A percentile compares a stretch with the other conserved stretches of the same genome.
These are phyloP conservation scores for Mycena epipterygia DNA, from an alignment of 768 basidiomycete genomes.

Conservation along the genomic window DNA sequence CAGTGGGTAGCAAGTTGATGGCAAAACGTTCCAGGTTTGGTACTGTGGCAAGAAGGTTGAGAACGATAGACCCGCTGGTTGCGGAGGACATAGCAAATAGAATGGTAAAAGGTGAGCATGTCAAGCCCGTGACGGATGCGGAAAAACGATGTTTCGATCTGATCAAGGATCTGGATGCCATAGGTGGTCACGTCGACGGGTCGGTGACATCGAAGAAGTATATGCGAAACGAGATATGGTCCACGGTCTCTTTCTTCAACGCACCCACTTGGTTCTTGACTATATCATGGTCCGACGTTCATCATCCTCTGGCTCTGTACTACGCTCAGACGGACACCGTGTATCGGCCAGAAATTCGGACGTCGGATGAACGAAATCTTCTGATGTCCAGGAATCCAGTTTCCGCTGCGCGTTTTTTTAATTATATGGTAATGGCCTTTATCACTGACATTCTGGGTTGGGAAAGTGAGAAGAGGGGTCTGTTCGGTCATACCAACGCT, in stretches of 20 bases:
- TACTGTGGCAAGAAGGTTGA: constrained; percentile 38
- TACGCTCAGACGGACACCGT: constrained; percentile 41
- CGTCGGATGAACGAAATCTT: background rate
- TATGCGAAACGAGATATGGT: constrained; percentile 50
- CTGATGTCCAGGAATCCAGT: constrained; percentile 35
- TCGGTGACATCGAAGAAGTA: constrained; percentile 46
- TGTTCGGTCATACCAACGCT: constrained; percentile 36
- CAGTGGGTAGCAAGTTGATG: constrained; percentile 44
- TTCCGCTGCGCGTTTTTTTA: constrained; percentile 38
- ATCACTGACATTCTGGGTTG: constrained; percentile 27
- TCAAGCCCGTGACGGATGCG: constrained; percentile 42
- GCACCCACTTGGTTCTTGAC: constrained; percentile 50
- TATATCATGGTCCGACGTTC: constrained; percentile 47
- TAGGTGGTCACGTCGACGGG: constrained; percentile 46
- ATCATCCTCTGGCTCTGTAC: constrained; percentile 50
- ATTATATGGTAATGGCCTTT: constrained; percentile 37
- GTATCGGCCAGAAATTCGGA: constrained; percentile 36
- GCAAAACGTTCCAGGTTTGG: constrained; percentile 43
- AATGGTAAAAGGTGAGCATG: constrained; percentile 42
- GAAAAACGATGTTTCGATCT: constrained; percentile 53
- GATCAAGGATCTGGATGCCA: constrained; percentile 50
- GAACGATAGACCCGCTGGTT: constrained; percentile 39
- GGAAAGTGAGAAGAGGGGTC: background rate
- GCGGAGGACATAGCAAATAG: constrained; percentile 36
- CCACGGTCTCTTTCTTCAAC: constrained; percentile 36